Conservation (phyloP, 2,329 filamentous ascomycete genomes). For the Claviceps citrina region DNA sequence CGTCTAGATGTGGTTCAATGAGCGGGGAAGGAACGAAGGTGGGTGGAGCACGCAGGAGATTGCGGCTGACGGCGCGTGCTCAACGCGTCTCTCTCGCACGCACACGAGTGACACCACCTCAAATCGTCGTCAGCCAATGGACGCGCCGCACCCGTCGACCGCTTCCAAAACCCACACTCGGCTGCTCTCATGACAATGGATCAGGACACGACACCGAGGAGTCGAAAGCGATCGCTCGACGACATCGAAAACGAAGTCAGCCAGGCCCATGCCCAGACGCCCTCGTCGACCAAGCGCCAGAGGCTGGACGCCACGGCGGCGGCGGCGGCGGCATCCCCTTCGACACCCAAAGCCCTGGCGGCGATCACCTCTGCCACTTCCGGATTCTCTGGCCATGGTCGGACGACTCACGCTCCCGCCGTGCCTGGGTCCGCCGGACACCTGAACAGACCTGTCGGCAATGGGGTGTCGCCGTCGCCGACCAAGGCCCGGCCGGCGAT, state of each 20-base stretch:
- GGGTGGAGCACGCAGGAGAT: too few species aligned
- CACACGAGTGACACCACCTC: too few species aligned
- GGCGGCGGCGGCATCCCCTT: constrained; percentile 11
- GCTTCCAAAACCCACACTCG: too few species aligned
- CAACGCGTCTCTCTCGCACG: constrained; percentile 8
- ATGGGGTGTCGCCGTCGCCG: constrained; percentile 6
- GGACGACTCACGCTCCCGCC: constrained; percentile 2
- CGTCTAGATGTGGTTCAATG: too few species aligned
- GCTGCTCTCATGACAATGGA: too few species aligned
- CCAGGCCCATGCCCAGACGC: constrained; percentile 12
- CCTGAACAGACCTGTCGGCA: constrained; percentile 1
- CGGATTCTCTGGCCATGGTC: constrained; percentile 12
- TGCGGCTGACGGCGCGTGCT: background rate
- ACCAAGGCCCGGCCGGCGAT: constrained; percentile 16
- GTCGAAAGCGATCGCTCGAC: constrained; percentile 7
- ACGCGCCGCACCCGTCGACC: background rate
- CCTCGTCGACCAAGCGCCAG: constrained; percentile 17
- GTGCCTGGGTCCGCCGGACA: background rate
- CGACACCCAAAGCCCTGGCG: constrained; percentile 17
- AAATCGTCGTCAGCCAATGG: background rate
- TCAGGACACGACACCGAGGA: constrained; percentile 9
- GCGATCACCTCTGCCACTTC: constrained; percentile 19
- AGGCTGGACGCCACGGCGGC: constrained; percentile 16
- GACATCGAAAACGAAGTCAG: constrained; percentile 11
- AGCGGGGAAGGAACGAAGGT: too few species aligned